These are phyloP conservation scores for Diaporthe helianthi DNA, from an alignment of 2,329 filamentous ascomycete genomes.

Conservation along the genomic window DNA sequence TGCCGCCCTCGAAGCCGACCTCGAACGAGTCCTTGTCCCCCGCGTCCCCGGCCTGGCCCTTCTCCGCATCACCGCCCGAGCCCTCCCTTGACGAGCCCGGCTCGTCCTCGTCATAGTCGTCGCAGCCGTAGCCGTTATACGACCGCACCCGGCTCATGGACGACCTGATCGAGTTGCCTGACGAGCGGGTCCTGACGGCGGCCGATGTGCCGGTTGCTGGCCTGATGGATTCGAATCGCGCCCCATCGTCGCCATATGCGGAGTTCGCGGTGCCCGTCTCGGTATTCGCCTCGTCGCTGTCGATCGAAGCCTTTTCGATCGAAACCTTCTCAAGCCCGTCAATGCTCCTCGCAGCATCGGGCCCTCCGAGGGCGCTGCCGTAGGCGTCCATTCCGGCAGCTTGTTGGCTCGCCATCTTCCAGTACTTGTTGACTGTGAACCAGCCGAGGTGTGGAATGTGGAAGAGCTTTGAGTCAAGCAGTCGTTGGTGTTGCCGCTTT, in stretches of 20 bases:
- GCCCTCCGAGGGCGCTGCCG: neutral
- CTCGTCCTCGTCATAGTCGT: conserved; percentile 43
- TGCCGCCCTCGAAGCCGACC: conserved; percentile 74
- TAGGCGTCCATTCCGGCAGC: neutral
- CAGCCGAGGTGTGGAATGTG: neutral
- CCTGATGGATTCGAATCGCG: conserved; percentile 40
- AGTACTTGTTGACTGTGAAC: neutral
- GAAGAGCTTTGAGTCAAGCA: neutral
- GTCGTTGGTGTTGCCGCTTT: neutral
- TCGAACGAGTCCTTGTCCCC: conserved; percentile 61
- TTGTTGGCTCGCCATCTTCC: conserved; percentile 34
- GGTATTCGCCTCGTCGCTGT: conserved; percentile 20
- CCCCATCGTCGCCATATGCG: conserved; percentile 25
- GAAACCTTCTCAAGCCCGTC: conserved; percentile 34
- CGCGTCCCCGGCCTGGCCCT: neutral
- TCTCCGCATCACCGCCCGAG: conserved; percentile 9
- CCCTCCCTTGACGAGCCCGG: conserved; percentile 31
- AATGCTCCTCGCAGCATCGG: neutral
- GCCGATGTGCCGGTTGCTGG: conserved; percentile 26
- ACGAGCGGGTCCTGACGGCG: conserved; percentile 15
- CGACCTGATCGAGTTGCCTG: conserved; percentile 33
- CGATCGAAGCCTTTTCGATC: conserved; percentile 23
- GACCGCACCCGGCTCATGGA: conserved; percentile 46
- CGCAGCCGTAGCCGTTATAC: conserved; percentile 54
- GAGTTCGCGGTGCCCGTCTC: conserved; percentile 23